A percentile compares a stretch with the other conserved stretches of the same genome.
phyloP scores from a whole-genome alignment of 192 early-diverging fungal genomes.

The Podila epicladia region DNA sequence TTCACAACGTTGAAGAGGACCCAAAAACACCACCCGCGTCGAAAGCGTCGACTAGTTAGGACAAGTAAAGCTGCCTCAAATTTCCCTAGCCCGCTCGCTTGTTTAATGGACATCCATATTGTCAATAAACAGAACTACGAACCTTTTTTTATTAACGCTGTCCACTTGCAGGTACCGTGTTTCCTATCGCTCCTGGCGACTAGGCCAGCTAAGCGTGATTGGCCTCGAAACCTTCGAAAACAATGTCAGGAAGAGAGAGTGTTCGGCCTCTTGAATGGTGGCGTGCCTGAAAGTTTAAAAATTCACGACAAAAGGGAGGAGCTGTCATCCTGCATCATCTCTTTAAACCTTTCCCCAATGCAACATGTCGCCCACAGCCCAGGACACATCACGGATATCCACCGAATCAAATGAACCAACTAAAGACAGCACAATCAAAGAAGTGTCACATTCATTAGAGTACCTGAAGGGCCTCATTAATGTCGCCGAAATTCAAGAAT shows the following conservation, averaged over 20 bases:
- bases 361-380: conserved; percentile 14
- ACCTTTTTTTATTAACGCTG: neutral
- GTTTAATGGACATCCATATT: too few relatives aligned
- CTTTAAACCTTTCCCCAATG: neutral
- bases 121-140: neutral
- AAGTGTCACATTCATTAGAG: conserved; percentile 6
- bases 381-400: neutral
- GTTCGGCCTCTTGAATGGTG: neutral
- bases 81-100: neutral
- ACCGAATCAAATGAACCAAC: neutral
- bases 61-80: neutral
- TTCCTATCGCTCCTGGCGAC: neutral
- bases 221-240: too few relatives aligned
- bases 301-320: too few relatives aligned
- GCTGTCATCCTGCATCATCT: too few relatives aligned
- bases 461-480: conserved; percentile 66
- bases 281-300: neutral
- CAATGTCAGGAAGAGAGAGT: too few relatives aligned
- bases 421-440: conserved; percentile 10
- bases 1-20: conserved; percentile 42
- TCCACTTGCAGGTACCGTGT: neutral
- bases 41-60: neutral
- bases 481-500: conserved; percentile 67
- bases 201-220: neutral
- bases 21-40: conserved; percentile 7